Conservation (phyloP, 2,329 filamentous ascomycete species). For the Trichoderma atrobrunneum region DNA sequence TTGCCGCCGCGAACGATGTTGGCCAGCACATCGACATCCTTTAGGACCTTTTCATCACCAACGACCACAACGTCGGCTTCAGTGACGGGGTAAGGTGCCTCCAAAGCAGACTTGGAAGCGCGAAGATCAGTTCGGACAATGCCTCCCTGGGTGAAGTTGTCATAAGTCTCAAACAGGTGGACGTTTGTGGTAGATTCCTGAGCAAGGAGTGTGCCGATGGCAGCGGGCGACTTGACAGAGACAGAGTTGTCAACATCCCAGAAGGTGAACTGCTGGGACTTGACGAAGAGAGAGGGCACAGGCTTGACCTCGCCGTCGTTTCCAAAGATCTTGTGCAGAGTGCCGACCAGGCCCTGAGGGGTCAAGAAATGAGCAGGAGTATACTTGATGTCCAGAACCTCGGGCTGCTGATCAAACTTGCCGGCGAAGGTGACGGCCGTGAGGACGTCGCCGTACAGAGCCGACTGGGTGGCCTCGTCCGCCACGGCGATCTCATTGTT, state of each 20-base stretch:
- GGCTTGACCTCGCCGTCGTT: conserved; percentile 53
- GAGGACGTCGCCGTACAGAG: conserved; percentile 86
- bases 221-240: conserved; percentile 62
- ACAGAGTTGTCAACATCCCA: conserved; percentile 82
- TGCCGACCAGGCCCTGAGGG: conserved; percentile 51
- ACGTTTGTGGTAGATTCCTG: conserved; percentile 67
- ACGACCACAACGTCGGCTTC: conserved; percentile 77
- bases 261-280: conserved; percentile 83
- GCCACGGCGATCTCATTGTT: conserved; percentile 66
- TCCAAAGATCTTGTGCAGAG: conserved; percentile 49
- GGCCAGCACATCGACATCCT: conserved; percentile 70
- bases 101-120: conserved; percentile 75
- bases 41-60: conserved; percentile 74
- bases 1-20: conserved; percentile 68
- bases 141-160: conserved; percentile 71
- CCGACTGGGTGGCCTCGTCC: conserved; percentile 76
- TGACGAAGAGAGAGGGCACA: conserved; percentile 45
- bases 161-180: conserved; percentile 60
- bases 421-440: conserved; percentile 78
- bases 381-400: conserved; percentile 86
- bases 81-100: conserved; percentile 78
- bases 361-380: conserved; percentile 61
- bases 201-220: conserved; percentile 60
- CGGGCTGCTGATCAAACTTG: conserved; percentile 59
- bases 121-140: conserved; percentile 81